Percentiles rank a stretch among this genome's conserved stretches.
These are phyloP conservation scores for Candida pseudofarinosa DNA, from an alignment of 805 yeast species.

Conservation along the genomic window DNA sequence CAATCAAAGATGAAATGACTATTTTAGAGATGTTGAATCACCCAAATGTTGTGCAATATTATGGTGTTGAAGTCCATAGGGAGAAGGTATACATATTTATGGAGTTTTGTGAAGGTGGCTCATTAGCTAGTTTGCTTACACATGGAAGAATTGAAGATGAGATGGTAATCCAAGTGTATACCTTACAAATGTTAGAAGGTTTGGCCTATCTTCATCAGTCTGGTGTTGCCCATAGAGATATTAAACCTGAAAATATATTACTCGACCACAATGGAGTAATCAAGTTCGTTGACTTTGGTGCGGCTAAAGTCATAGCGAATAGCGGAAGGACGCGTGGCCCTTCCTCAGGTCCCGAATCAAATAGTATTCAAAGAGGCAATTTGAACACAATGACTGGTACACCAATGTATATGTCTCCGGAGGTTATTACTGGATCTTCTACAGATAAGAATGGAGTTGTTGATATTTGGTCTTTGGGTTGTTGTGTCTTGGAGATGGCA, in stretches of 20 bases:
- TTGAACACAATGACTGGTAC: conserved; percentile 76
- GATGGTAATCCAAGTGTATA: conserved; percentile 82
- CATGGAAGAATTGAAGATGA: conserved; percentile 97
- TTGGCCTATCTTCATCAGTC: conserved; percentile 89
- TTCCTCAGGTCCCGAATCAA: conserved; percentile 8
- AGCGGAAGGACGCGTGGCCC: conserved; percentile 43
- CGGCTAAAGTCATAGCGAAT: conserved; percentile 83
- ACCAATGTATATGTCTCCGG: conserved; percentile 99
- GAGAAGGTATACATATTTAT: conserved; percentile 92
- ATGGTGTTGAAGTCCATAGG: conserved; percentile 95
- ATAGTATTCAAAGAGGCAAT: conserved; percentile 18
- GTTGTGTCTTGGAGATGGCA: conserved; percentile 94
- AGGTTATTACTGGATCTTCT: conserved; percentile 76
- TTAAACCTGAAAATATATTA: conserved; percentile 90
- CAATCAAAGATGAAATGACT: conserved; percentile 94
- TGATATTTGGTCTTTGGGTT: conserved; percentile 96
- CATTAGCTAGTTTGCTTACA: conserved; percentile 76
- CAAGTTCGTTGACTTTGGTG: conserved; percentile 96
- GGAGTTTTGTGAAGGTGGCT: conserved; percentile 97
- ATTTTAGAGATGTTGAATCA: conserved; percentile 92
- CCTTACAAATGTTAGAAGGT: conserved; percentile 92
- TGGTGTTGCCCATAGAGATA: conserved; percentile 95
- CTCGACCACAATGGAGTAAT: conserved; percentile 89
- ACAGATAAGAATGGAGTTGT: conserved; percentile 59
- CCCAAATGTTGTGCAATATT: conserved; percentile 94